Evolutionary conservation across 352 stramenopile genomes (phyloP), one percentile per base, ranked within the genome.

Genomic region (Phytophthora cryptogea): DNA sequence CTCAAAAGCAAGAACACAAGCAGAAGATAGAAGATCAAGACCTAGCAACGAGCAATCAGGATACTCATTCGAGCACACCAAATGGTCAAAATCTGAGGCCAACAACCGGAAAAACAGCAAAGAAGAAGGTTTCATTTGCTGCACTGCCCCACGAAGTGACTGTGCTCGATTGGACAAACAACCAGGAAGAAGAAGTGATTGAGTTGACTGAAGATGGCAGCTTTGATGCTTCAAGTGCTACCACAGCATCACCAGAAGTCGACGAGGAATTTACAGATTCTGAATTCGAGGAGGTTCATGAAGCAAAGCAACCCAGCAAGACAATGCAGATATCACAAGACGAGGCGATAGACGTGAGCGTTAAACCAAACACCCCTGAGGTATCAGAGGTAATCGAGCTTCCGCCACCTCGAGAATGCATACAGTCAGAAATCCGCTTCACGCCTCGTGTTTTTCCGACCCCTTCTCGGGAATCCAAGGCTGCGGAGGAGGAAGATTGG

Each of bases 401-500:
- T 6, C 84, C 72, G 2, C 64, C 76, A 9, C 80, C 83, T 5
- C 77, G 85, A n/a, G 53, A 66, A 42, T 41, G 54, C 2, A 37
- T 76, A 10, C 54, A 81, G n/a, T 65, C 75, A 2, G 77, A 83
- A 59, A 88, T 92, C 33, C 49, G 64, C n/a, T 94, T 94, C 52
- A 94, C 85, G 0, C 82, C 83, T 26, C 76, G 85, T 4, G 73
- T 89, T 17, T 94, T 92, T 35, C 85, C 85, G 1, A 94, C 85
- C 1, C 85, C 85, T 11, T 86, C 74, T 0, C 81, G 85, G 39
- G 85, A 94, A 56, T 94, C 85, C 6, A 94, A 88, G 41, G 85
- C 83, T 30, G 81, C 72, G 2, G 85, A 94, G 30, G 85, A 94
- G 39, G 83, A 94, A 59, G 74, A 90, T 49, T 94, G 85, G 85